Percentiles rank a stretch among this genome's conserved stretches.
Conservation (phyloP, 2,329 filamentous ascomycete species). For the Sporothrix mexicana region DNA sequence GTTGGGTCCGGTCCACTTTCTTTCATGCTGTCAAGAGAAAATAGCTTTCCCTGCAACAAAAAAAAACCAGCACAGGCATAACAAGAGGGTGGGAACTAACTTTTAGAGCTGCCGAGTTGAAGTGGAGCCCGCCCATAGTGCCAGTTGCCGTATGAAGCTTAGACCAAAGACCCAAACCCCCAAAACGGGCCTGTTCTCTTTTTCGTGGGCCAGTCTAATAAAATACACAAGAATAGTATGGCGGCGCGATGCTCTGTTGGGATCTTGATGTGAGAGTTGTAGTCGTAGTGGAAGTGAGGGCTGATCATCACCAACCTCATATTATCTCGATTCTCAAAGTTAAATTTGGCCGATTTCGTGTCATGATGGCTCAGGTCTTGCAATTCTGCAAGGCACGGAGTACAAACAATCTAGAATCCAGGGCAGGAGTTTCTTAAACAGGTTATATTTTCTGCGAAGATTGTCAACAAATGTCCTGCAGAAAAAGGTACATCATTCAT, state of each 20-base stretch:
- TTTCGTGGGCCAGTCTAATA: not conserved
- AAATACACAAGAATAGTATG: not conserved
- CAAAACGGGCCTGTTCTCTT: not conserved
- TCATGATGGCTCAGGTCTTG: not conserved
- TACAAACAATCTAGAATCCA: not conserved
- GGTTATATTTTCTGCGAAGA: not conserved
- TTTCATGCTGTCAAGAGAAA: not conserved
- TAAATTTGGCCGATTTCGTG: not conserved
- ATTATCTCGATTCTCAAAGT: not conserved
- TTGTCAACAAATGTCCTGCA: not conserved
- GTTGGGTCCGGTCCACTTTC: constrained; percentile 12
- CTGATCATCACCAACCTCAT: not conserved
- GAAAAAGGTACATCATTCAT: too few relatives aligned
- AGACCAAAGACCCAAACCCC: not conserved
- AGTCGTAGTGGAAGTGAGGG: constrained; percentile 1
- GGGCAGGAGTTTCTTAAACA: not conserved
- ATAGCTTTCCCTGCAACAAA: constrained; percentile 5
- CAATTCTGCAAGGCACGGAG: not conserved
- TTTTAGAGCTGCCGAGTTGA: constrained; percentile 25
- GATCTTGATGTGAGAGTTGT: not conserved
- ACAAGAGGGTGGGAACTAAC: constrained; percentile 22
- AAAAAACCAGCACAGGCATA: not conserved
- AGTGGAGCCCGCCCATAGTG: constrained; percentile 11
- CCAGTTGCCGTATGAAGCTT: constrained; percentile 11
- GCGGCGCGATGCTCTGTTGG: not conserved